phyloP scores from a whole-genome alignment of 140 eudicot species.

The Anethum foeniculum region DNA sequence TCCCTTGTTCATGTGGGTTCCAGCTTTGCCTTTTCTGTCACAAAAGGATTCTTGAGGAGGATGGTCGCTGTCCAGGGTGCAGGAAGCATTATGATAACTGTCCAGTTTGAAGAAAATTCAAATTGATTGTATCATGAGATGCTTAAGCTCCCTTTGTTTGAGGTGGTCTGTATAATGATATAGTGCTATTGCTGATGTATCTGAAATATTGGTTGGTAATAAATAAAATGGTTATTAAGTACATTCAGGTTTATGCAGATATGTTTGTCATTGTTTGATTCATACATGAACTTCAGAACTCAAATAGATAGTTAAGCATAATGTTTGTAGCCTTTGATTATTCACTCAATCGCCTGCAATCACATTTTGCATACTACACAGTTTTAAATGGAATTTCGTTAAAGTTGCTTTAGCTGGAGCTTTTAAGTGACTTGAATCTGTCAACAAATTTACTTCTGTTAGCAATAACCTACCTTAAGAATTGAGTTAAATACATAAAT shows the following conservation, averaged over 20 bases:
- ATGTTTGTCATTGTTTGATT: conserved; percentile 3
- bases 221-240: conserved; percentile 54
- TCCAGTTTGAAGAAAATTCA: not conserved
- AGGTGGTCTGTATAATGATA: conserved; percentile 12
- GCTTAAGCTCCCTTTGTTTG: conserved; percentile 14
- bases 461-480: not conserved
- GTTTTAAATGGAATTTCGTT: not conserved
- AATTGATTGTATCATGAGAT: conserved; percentile 28
- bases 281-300: not conserved
- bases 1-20: not conserved
- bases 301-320: not conserved
- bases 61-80: conserved; percentile 8
- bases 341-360: not conserved
- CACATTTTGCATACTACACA: not conserved
- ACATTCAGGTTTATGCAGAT: conserved; percentile 11
- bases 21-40: conserved; percentile 7
- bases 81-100: not conserved
- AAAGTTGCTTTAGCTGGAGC: not conserved
- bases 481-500: not conserved
- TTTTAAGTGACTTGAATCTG: not conserved
- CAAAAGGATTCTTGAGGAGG: not conserved
- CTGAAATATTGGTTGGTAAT: conserved; percentile 53
- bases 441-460: not conserved
- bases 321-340: not conserved
- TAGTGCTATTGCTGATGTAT: conserved; percentile 50